phyloP scores from a whole-genome alignment of 2,329 filamentous ascomycete genomes.

The Thielaviopsis cerberus region DNA sequence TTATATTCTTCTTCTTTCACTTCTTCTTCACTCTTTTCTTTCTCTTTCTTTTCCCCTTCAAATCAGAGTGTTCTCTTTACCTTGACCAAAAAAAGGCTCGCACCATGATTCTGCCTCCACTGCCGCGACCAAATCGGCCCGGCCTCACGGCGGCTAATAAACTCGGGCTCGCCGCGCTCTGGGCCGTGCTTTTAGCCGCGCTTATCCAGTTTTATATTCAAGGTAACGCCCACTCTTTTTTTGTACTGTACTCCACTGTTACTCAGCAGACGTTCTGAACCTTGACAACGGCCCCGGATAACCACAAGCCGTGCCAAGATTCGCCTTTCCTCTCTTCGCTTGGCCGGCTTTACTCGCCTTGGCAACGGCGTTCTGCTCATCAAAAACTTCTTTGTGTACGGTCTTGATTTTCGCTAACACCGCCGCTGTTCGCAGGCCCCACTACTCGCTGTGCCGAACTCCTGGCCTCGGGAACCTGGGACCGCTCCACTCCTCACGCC shows the following conservation, averaged over 20 bases:
- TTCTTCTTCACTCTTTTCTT: neutral
- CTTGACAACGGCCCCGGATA: neutral
- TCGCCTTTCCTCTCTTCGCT: neutral
- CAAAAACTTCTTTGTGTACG: no score
- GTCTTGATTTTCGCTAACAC: no score
- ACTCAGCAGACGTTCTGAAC: neutral
- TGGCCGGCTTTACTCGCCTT: no score
- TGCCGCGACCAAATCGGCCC: neutral
- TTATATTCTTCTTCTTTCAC: neutral
- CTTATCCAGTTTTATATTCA: neutral
- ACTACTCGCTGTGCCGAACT: conserved; percentile 35
- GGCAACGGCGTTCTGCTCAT: no score
- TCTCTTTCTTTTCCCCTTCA: neutral
- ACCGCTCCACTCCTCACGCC: conserved; percentile 16
- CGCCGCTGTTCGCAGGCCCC: no score
- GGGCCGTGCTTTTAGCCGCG: neutral
- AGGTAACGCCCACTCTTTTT: neutral
- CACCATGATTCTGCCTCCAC: neutral
- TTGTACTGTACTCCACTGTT: neutral
- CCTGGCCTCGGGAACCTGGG: conserved; percentile 33
- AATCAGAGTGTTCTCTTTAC: neutral
- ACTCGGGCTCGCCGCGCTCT: neutral
- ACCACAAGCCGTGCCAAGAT: neutral
- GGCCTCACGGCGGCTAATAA: neutral
- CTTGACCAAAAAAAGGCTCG: neutral